phyloP scores from a whole-genome alignment of 2,329 filamentous ascomycete species.

The Fusarium acutatum region DNA sequence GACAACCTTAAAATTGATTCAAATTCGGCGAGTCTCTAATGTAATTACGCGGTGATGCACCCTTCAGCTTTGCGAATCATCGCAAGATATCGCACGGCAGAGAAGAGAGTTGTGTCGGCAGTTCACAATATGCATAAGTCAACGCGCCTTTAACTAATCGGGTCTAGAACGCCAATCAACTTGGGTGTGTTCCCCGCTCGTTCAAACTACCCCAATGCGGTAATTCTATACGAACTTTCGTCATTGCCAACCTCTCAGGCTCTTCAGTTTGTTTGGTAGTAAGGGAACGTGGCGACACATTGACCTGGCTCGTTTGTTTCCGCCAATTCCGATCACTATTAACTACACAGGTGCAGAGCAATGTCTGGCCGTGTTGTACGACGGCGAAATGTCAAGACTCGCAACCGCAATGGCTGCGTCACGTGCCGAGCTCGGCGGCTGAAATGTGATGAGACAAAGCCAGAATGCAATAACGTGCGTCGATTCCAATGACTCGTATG shows the following conservation, averaged over 20 bases:
- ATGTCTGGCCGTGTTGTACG: slow-evolving; percentile 8
- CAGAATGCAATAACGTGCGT: slow-evolving; percentile 18
- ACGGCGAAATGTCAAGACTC: slow-evolving; percentile 13
- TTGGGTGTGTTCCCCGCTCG: not conserved
- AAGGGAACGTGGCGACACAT: not conserved
- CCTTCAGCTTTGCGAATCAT: not conserved
- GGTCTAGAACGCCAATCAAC: not conserved
- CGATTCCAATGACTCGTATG: not conserved
- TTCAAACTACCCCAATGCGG: accelerated
- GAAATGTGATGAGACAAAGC: slow-evolving; percentile 20
- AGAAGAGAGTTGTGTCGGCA: not conserved
- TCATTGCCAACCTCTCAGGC: not conserved
- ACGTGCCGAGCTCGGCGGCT: slow-evolving; percentile 22
- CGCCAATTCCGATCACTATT: not conserved
- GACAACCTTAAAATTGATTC: not conserved
- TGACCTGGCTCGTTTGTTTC: not conserved
- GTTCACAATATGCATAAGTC: not conserved
- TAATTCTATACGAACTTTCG: not conserved
- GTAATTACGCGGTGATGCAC: not conserved
- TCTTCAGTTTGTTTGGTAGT: not conserved
- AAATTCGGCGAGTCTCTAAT: too few relatives aligned
- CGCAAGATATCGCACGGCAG: not conserved
- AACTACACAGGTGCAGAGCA: not conserved
- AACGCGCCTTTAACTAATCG: not conserved
- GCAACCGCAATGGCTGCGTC: slow-evolving; percentile 16